Conservation (phyloP, 164 flowering plant genomes). For the Vitis rupestris region DNA sequence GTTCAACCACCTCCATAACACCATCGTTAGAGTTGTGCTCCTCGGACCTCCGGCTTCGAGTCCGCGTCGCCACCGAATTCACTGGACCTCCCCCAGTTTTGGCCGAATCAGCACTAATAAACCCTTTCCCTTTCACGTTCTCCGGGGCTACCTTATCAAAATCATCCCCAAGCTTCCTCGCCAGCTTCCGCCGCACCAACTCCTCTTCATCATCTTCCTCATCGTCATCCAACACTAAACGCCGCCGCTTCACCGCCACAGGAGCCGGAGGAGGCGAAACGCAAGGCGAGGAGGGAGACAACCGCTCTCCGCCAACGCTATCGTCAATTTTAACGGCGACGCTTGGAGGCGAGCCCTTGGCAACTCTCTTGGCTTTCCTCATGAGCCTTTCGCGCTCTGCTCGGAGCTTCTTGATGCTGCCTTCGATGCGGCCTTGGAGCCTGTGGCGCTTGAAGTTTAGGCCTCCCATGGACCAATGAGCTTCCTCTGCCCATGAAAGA, state of each 20-base stretch:
- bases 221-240: slow-evolving; percentile 14
- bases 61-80: slow-evolving; percentile 8
- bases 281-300: neutral
- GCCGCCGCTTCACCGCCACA: slow-evolving; percentile 30
- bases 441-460: slow-evolving; percentile 66
- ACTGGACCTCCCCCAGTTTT: neutral
- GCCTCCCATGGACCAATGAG: slow-evolving; percentile 99
- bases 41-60: slow-evolving; percentile 17
- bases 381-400: slow-evolving; percentile 33
- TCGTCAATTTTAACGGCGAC: neutral
- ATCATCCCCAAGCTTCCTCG: slow-evolving; percentile 48
- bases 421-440: slow-evolving; percentile 85
- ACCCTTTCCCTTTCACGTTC: slow-evolving; percentile 1
- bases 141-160: slow-evolving; percentile 40
- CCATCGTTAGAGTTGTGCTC: neutral
- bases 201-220: slow-evolving; percentile 10
- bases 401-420: slow-evolving; percentile 54
- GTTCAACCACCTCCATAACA: slow-evolving; percentile 15
- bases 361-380: slow-evolving; percentile 9
- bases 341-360: neutral
- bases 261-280: slow-evolving; percentile 56
- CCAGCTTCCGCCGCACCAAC: slow-evolving; percentile 18
- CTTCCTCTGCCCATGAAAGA: slow-evolving; percentile 81
- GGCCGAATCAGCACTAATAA: too few species aligned
- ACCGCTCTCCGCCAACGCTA: neutral